Base-by-base conservation (phyloP, 352 stramenopile species). In the Globisporangium lucens region DNA sequence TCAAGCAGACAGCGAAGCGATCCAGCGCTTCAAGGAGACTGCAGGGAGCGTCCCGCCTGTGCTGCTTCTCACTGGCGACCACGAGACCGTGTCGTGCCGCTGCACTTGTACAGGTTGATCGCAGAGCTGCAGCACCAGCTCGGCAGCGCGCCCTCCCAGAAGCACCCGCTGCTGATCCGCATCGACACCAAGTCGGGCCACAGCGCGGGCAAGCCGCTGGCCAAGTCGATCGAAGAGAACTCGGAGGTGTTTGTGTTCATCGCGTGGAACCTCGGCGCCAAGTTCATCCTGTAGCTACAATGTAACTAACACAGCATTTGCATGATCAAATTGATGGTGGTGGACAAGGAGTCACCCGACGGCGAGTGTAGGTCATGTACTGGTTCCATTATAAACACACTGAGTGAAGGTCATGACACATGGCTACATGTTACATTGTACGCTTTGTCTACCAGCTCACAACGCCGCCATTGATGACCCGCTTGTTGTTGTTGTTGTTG, bases 101-200 rank as follows among this genome's bases (percentile, higher is more conserved):
- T 96, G 67, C 91, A 97, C 74, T 96, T 86, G 75, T 96, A 89
- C 85, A 97, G 97, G 77, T 80, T 96, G 27, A 91, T 92, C 64
- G 86, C 91, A 8, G 85, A 93, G 73, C 70, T 97, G 64, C 91
- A 97, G 75, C 71, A 94, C 63, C 73, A 87, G 43, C 79, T 95
- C 8, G 87, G 87, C 13, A 64, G 10, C 20, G 27, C 55, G 29
- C 9, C 55, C 12, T 60, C 51, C 4, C 89, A 97, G 69, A 89
- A 71, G 36, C 95, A 96, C 71, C 90, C 91, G 64, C 67, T 97
- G 27, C 52, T 97, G 6, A 96, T 96, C 65, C 85, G 90, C 51
- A 97, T 97, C 63, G 90, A 97, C 58, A 93, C 85, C 22, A 93
- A 96, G 73, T 89, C 84, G 36, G 90, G 91, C 33, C 91, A 97